Evolutionary conservation across 306 rosid species (phyloP).

Genomic region (Rubus parviflorus): DNA sequence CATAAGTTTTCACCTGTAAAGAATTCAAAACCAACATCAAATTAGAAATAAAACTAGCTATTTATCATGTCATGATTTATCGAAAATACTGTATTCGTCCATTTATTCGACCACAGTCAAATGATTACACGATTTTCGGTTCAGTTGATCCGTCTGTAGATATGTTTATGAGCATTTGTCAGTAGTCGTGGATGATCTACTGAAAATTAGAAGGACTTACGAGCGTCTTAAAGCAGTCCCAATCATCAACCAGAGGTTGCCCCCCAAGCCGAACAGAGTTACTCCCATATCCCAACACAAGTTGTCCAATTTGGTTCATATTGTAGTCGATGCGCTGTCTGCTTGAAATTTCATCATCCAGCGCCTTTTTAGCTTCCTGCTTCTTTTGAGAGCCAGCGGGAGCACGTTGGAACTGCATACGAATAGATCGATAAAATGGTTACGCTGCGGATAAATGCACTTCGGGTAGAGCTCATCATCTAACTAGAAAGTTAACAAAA

Average conservation of each 20-base stretch:
- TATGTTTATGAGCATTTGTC: neutral
- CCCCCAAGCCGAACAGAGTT: constrained; percentile 37
- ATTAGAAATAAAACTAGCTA: neutral
- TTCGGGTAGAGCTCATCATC: too few relatives aligned
- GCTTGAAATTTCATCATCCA: constrained; percentile 27
- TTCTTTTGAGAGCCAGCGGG: constrained; percentile 30
- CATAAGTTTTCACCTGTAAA: constrained; percentile 34
- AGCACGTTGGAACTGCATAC: constrained; percentile 39
- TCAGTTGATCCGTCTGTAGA: neutral
- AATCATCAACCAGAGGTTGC: constrained; percentile 58
- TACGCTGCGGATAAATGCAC: too few relatives aligned
- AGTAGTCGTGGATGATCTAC: neutral
- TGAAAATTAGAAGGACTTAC: constrained; percentile 31
- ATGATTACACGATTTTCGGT: neutral
- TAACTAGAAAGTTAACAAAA: neutral
- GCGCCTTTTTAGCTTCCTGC: constrained; percentile 36
- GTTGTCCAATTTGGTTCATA: constrained; percentile 29
- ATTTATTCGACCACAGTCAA: too few relatives aligned
- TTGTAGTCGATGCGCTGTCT: constrained; percentile 40
- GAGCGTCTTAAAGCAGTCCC: constrained; percentile 50
- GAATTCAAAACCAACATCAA: neutral
- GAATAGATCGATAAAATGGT: neutral
- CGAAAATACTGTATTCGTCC: too few relatives aligned
- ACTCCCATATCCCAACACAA: constrained; percentile 40
- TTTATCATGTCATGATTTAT: neutral